Evolutionary conservation across 2,329 filamentous ascomycete genomes (phyloP), one percentile per base, ranked within the genome.

Genomic region (Neurospora sp.): DNA sequence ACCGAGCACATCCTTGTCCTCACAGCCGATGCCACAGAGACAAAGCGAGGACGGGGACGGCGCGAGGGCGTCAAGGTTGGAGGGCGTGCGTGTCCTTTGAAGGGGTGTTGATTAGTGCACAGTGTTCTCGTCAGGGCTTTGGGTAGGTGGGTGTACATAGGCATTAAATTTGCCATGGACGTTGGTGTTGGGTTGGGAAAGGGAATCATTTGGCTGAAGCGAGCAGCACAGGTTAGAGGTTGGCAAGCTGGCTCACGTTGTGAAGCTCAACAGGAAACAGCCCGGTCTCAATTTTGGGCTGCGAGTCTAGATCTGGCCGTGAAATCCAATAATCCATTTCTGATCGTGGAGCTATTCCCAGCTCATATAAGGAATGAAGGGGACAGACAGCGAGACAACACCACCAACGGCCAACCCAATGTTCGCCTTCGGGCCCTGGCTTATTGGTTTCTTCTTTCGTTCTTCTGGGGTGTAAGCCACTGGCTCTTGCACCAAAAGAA

Each of bases 21-120:
- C 70, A 70, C 70, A 40, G 68, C 58, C 68, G 67, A 75, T 72
- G 73, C 71, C 40, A 74, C 72, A 68, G 66, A 66, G 69, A 58
- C 52, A 62, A 17, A 62, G 52, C 52, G 52, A 62, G 52, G 52
- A 62, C 52, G 52, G 52, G 52, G 52, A 17, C 28, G 52, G 52
- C 52, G 52, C 23, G 68, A 68, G 68, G 40, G 66, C 38, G n/a
- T 67, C 67, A 43, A 69, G 72, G 66, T 42, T 68, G 69, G 70
- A 67, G 68, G 69, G 68, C 68, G 38, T 67, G 68, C 68, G 38
- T 67, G 66, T 43, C 66, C 39, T 62, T 67, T 71, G 68, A 69
- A 66, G 68, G 52, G 43, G 42, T 36, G 36, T 38, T 46, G 42
- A 36, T 38, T 33, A 15, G 71, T 69, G 72, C 72, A 72, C 72